Evolutionary conservation across 2,329 filamentous ascomycete species (phyloP).

Genomic region (Pochonia chlamydosporia): DNA sequence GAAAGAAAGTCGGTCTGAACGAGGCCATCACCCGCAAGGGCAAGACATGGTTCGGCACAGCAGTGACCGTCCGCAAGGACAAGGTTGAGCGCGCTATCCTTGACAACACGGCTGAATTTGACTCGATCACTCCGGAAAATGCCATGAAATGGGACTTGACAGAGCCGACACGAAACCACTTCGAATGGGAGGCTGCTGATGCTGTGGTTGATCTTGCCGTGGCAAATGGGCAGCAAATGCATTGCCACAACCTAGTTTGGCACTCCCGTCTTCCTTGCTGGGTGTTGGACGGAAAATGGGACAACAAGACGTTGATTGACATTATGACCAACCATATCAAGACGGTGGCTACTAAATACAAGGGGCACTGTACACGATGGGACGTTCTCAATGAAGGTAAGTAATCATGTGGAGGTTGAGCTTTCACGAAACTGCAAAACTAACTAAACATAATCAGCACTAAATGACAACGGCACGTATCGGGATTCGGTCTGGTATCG

Average conservation of each 20-base stretch:
- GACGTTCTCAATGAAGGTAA: no score
- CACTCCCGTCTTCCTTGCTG: background rate
- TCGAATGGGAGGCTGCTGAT: slow-evolving; percentile 38
- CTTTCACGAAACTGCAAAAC: no score
- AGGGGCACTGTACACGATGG: background rate
- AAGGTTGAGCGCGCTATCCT: no score
- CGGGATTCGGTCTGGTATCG: slow-evolving; percentile 59
- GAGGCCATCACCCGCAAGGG: no score
- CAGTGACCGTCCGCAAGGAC: no score
- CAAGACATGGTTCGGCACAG: no score
- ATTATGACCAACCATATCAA: background rate
- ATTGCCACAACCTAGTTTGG: slow-evolving; percentile 1
- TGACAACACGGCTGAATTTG: no score
- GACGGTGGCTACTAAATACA: background rate
- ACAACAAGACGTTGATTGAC: background rate
- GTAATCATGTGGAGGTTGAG: no score
- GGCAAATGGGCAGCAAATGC: background rate
- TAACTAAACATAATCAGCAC: no score
- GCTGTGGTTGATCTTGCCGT: background rate
- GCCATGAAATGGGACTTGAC: slow-evolving; percentile 63
- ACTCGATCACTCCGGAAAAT: slow-evolving; percentile 63
- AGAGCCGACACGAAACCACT: slow-evolving; percentile 40
- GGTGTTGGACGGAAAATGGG: background rate
- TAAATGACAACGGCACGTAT: slow-evolving; percentile 54
- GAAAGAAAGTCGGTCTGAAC: no score